phyloP scores from a whole-genome alignment of 1,284 basidiomycete genomes.

The Ganoderma sinense region DNA sequence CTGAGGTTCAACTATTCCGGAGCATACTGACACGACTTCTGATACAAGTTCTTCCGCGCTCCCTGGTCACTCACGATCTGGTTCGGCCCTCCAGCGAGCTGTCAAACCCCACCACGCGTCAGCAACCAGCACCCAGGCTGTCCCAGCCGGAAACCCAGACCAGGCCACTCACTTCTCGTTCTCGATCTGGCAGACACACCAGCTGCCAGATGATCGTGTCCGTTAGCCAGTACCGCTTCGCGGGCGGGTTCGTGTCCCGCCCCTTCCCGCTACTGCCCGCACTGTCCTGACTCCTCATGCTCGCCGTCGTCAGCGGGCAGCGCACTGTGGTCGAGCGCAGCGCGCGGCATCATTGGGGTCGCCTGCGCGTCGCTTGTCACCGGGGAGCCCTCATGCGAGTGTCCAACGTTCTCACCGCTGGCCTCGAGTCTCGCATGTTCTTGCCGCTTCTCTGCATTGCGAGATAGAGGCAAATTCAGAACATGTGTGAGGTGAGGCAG shows the following conservation, averaged over 20 bases:
- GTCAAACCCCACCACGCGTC: constrained; percentile 2
- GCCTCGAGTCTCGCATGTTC: constrained; percentile 51
- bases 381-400: constrained; percentile 47
- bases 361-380: constrained; percentile 34
- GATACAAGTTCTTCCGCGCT: constrained; percentile 76
- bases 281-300: constrained; percentile 40
- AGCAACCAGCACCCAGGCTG: constrained; percentile 15
- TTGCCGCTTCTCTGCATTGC: constrained; percentile 74
- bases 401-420: constrained; percentile 35
- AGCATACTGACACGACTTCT: constrained; percentile 68
- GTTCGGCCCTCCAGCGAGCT: constrained; percentile 71
- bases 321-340: constrained; percentile 23
- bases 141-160: background rate
- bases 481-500: background rate
- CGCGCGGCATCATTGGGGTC: constrained; percentile 32
- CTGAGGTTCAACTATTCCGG: too few relatives aligned
- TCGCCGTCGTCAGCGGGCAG: constrained; percentile 36
- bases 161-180: constrained; percentile 74
- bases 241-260: constrained; percentile 63
- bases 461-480: too few relatives aligned
- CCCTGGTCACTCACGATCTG: constrained; percentile 82
- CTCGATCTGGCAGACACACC: constrained; percentile 77
- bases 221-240: constrained; percentile 75
- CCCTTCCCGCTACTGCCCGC: constrained; percentile 39
- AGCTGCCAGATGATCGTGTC: constrained; percentile 80